Evolutionary conservation across 768 basidiomycete species (phyloP).

Genomic region (Plicaturopsis crispa): DNA sequence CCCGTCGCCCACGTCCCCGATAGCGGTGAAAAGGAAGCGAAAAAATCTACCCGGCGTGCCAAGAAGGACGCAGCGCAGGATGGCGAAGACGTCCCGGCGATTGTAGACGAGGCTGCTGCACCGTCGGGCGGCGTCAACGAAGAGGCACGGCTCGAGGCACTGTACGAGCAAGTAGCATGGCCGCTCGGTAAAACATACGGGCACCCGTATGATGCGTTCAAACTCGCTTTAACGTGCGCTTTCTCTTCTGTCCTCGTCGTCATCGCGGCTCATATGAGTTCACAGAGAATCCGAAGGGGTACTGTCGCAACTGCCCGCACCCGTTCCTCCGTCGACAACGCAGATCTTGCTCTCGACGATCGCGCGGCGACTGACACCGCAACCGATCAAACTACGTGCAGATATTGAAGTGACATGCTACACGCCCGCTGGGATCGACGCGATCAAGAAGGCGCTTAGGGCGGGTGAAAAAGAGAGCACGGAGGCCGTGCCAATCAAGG

Average conservation of each 20-base stretch:
- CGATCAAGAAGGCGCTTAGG: conserved; percentile 86
- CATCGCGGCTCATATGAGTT: conserved; percentile 23
- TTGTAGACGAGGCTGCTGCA: conserved; percentile 26
- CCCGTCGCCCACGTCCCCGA: conserved; percentile 14
- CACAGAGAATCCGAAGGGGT: conserved; percentile 74
- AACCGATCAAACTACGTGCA: conserved; percentile 97
- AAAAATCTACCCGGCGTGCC: conserved; percentile 35
- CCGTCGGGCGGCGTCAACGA: conserved; percentile 50
- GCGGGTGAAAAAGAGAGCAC: conserved; percentile 86
- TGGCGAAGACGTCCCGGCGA: conserved; percentile 30
- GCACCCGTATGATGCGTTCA: conserved; percentile 97
- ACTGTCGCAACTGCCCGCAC: conserved; percentile 60
- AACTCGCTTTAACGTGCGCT: conserved; percentile 85
- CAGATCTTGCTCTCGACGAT: conserved; percentile 73
- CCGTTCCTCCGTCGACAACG: conserved; percentile 49
- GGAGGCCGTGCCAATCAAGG: conserved; percentile 92
- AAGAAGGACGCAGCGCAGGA: conserved; percentile 38
- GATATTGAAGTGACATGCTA: conserved; percentile 98
- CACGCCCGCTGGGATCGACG: conserved; percentile 91
- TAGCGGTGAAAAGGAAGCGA: conserved; percentile 39
- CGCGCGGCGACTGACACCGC: conserved; percentile 91
- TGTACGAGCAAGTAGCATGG: conserved; percentile 93
- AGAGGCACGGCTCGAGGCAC: conserved; percentile 71
- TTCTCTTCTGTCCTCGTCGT: background rate
- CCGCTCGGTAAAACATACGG: conserved; percentile 89